Evolutionary conservation across 176 grass and related monocot genomes (phyloP).

Genomic region (Puccinellia tenuiflora): DNA sequence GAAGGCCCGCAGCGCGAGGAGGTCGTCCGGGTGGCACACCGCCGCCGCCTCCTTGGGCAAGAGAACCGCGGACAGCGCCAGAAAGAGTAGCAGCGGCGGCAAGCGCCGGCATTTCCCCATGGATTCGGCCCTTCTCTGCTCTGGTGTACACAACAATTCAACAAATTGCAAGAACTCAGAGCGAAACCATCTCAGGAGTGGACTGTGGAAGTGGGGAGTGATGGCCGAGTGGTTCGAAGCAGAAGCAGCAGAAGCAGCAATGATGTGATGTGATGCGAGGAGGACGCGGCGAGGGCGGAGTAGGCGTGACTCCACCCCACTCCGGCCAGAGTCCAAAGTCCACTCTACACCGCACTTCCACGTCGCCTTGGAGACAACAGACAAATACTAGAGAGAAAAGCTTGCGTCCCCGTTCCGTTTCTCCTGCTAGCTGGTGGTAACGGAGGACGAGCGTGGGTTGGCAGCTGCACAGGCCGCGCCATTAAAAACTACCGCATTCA

Average conservation of each 20-base stretch:
- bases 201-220: neutral
- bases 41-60: neutral
- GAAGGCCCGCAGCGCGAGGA: constrained; percentile 54
- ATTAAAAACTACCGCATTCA: neutral
- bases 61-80: neutral
- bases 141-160: neutral
- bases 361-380: neutral
- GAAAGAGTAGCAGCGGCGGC: neutral
- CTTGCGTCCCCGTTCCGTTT: constrained; percentile 3
- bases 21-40: constrained; percentile 64
- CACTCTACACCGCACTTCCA: constrained; percentile 8
- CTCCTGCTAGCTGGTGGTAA: neutral
- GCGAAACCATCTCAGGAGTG: neutral
- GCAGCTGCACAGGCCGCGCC: neutral
- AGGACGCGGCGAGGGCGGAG: neutral
- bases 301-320: neutral
- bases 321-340: neutral
- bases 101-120: constrained; percentile 11
- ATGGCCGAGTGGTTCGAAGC: neutral
- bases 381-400: neutral
- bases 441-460: neutral
- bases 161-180: neutral
- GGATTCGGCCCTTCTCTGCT: neutral
- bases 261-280: neutral
- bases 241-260: neutral